Evolutionary conservation across 345 rosid genomes (phyloP), one percentile per base, ranked within the genome.

Genomic region (Ceriops zippeliana): DNA sequence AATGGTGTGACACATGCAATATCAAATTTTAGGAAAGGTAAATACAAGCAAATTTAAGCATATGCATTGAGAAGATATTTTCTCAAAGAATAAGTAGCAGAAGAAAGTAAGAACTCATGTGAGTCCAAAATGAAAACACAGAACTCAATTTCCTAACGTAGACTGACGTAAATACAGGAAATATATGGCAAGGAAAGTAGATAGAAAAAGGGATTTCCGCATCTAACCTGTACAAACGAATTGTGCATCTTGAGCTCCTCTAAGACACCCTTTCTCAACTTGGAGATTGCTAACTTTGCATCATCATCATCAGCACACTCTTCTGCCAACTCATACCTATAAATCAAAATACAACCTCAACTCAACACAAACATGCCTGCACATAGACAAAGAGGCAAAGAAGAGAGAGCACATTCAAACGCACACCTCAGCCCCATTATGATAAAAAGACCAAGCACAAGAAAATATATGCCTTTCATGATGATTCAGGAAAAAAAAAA

Each of bases 251-350:
- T 87, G 62, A 89, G 84, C 85, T 90, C 93, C 78, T 87, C 84
- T 66, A 86, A 31, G 13, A 86, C 93, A 76, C 73, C 75, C 73
- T 81, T 89, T 77, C 97, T 89, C 88, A 96, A 82, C 60, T 83
- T 47, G 0, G 85, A 68, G 66, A 92, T 92, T 24, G 90, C 90
- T 63, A 78, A 30, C 76, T 90, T 92, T 52, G 86, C 97, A 65
- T 92, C 99, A 69, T 96, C 99, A 74, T 92, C 99, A 75, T 89
- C 99, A 30, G 99, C 90, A 80, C 92, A 92, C 52, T 90, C 98
- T 80, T 83, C 92, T 1, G 99, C 97, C 77, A 84, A 76, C 67
- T 86, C 93, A 78, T 86, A 90, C 84, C 99, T 92, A 75, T 73
- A 63, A 58, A 53, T 42, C 22, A 24, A 5, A 30, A 61, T 19